These are phyloP conservation scores for Paracorniculantispora psalliotae DNA, from an alignment of 2,329 filamentous ascomycete species.

Conservation along the genomic window DNA sequence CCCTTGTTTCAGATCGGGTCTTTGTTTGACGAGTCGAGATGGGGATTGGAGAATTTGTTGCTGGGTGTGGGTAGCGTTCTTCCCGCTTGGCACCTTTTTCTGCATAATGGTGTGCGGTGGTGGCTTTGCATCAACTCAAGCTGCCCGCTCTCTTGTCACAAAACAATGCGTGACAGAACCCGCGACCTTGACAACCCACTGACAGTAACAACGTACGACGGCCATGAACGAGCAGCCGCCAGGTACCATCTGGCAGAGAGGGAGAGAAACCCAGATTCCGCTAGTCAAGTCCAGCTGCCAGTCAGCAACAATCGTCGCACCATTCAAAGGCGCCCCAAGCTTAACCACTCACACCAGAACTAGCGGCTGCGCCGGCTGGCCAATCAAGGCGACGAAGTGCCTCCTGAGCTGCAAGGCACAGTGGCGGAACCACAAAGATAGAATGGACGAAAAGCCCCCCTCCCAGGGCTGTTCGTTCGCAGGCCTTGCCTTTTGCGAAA, in stretches of 20 bases:
- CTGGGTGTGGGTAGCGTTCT: too few species aligned
- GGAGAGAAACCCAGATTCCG: not conserved
- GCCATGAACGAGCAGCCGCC: not conserved
- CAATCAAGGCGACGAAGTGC: slow-evolving; percentile 1
- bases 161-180: not conserved
- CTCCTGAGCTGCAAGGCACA: not conserved
- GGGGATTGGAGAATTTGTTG: not conserved
- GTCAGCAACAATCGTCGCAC: slow-evolving; percentile 4
- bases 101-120: not conserved
- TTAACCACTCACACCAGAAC: not conserved
- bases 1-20: slow-evolving; percentile 11
- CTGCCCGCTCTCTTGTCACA: not conserved
- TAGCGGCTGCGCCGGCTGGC: not conserved
- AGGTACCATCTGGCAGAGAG: not conserved
- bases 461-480: too few species aligned
- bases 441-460: slow-evolving; percentile 1
- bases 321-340: not conserved
- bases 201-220: not conserved
- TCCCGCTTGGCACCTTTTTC: too few species aligned
- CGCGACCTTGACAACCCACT: too few species aligned
- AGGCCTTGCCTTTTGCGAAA: not conserved
- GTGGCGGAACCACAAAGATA: not conserved
- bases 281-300: not conserved
- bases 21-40: slow-evolving; percentile 6
- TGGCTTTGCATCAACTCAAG: too few species aligned